Conservation (phyloP, 208 protist species). For the Tetramitus jugosus region DNA sequence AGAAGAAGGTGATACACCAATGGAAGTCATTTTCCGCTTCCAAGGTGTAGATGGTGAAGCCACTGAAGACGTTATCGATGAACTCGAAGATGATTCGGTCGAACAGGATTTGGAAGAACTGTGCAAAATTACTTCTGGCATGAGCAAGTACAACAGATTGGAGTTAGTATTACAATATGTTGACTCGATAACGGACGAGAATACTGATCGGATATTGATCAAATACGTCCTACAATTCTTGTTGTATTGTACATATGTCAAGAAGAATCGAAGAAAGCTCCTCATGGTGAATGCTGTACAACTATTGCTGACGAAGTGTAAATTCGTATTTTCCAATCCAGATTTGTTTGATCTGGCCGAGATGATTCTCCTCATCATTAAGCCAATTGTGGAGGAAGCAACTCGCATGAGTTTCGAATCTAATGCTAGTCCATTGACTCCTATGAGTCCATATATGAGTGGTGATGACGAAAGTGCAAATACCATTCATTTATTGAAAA, state of each 20-base stretch:
- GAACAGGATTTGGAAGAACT: slow-evolving; percentile 45
- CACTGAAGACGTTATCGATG: slow-evolving; percentile 65
- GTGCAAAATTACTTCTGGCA: slow-evolving; percentile 44
- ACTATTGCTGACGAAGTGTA: slow-evolving; percentile 32
- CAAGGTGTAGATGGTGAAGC: slow-evolving; percentile 78
- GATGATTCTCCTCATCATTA: slow-evolving; percentile 22
- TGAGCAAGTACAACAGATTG: slow-evolving; percentile 42
- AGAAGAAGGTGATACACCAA: slow-evolving; percentile 35
- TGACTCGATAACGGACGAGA: no score
- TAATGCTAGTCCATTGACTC: neutral
- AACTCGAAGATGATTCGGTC: slow-evolving; percentile 35
- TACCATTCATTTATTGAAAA: neutral
- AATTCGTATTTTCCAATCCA: slow-evolving; percentile 19
- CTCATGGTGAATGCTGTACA: slow-evolving; percentile 1
- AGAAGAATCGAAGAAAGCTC: slow-evolving; percentile 33
- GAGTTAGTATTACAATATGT: slow-evolving; percentile 31
- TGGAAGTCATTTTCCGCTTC: slow-evolving; percentile 64
- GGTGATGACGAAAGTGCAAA: neutral
- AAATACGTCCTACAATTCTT: no score
- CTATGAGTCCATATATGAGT: neutral
- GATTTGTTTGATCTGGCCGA: slow-evolving; percentile 20
- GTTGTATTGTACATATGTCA: slow-evolving; percentile 39
- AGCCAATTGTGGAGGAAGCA: slow-evolving; percentile 33
- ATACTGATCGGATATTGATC: no score
- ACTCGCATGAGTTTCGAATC: neutral